Conservation (phyloP, 129 eudicot species). For the Kitagawia praeruptora region DNA sequence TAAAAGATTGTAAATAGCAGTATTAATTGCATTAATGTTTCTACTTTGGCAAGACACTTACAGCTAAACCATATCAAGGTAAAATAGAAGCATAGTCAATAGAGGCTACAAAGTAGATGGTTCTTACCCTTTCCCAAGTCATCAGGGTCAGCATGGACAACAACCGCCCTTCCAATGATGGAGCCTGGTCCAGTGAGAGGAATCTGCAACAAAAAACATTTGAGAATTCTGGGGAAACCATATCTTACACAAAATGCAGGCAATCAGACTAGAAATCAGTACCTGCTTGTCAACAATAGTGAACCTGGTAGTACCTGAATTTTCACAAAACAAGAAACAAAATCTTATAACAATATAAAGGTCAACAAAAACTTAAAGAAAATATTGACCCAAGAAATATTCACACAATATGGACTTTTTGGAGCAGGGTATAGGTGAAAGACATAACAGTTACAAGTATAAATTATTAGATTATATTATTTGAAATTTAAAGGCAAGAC, state of each 20-base stretch:
- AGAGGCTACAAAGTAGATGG: neutral
- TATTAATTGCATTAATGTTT: neutral
- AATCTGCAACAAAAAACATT: constrained; percentile 38
- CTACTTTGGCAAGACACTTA: neutral
- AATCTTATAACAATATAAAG: neutral
- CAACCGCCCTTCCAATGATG: constrained; percentile 93
- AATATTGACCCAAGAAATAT: neutral
- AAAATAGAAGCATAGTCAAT: neutral
- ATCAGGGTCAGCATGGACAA: constrained; percentile 96
- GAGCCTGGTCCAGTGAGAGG: constrained; percentile 78
- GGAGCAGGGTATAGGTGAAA: no score
- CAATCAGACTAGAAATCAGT: constrained; percentile 3
- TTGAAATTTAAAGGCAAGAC: neutral
- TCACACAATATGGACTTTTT: neutral
- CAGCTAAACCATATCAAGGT: neutral
- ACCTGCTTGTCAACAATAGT: constrained; percentile 88
- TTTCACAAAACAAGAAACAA: neutral
- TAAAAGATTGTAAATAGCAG: neutral
- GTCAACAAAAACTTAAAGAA: neutral
- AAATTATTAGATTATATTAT: neutral
- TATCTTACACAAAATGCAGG: neutral
- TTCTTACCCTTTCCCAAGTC: constrained; percentile 88
- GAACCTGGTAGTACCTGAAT: constrained; percentile 63
- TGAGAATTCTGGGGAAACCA: constrained; percentile 10
- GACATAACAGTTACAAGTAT: no score